A percentile compares a stretch with the other conserved stretches of the same genome.
Conservation (phyloP, 108 stramenopile genomes). For the Craspedostauros australis region DNA sequence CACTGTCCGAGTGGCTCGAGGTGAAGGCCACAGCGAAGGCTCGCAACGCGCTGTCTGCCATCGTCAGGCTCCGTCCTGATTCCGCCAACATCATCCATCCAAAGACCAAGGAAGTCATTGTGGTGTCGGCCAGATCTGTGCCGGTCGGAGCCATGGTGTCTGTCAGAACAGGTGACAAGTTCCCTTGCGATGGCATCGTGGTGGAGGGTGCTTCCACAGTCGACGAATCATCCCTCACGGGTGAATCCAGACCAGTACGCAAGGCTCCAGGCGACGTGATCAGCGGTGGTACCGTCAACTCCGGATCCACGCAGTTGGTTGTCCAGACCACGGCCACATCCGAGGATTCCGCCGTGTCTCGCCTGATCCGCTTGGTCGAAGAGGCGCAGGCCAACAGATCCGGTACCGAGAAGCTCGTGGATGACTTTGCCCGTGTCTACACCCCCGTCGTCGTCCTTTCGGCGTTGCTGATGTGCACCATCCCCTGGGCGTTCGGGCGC, state of each 20-base stretch:
- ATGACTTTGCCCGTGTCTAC: slow-evolving; percentile 68
- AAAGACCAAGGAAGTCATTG: slow-evolving; percentile 41
- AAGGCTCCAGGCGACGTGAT: slow-evolving; percentile 47
- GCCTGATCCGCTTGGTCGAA: slow-evolving; percentile 74
- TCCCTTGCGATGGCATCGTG: slow-evolving; percentile 90
- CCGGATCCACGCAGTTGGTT: slow-evolving; percentile 47
- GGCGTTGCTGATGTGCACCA: slow-evolving; percentile 60
- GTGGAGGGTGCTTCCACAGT: slow-evolving; percentile 56
- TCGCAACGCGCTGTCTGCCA: slow-evolving; percentile 63
- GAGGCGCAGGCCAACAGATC: slow-evolving; percentile 75
- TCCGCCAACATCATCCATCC: slow-evolving; percentile 66
- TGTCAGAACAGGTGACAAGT: slow-evolving; percentile 82
- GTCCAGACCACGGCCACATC: slow-evolving; percentile 61
- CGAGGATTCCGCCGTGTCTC: slow-evolving; percentile 67
- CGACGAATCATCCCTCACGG: slow-evolving; percentile 68
- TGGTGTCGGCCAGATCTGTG: slow-evolving; percentile 55
- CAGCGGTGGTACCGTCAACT: slow-evolving; percentile 78
- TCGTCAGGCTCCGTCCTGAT: slow-evolving; percentile 65
- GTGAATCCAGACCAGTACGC: slow-evolving; percentile 74
- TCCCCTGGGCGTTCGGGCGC: slow-evolving; percentile 63
- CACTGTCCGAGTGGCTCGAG: slow-evolving; percentile 72
- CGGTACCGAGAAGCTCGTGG: slow-evolving; percentile 74
- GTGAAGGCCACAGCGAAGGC: slow-evolving; percentile 55
- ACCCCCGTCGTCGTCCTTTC: slow-evolving; percentile 62
- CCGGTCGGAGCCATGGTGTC: slow-evolving; percentile 74